Base-by-base conservation (phyloP, 2,329 filamentous ascomycete genomes). In the Ophiocordyceps unilateralis region DNA sequence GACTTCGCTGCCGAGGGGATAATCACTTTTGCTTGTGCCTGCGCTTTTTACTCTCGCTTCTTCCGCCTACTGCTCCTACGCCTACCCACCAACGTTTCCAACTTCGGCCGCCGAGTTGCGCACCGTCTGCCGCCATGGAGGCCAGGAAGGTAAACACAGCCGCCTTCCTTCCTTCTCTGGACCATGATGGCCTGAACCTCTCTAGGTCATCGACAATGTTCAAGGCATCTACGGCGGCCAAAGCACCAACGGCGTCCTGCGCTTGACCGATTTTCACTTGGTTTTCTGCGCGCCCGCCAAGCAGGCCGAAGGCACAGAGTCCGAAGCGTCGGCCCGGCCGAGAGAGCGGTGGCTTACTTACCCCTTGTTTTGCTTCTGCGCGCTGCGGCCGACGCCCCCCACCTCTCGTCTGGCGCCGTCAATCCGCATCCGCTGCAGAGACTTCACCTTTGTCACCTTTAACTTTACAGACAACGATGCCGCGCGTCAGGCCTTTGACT, bases 381-480 rank as follows among this genome's bases (percentile, higher is more conserved):
- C 74, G 21, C 77, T 89, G 50, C 77, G 85, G 46, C 82, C 86
- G 23, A 78, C 80, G 40, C 80, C 83, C 17, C 70, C 76, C 7
- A 68, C 70, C 12, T 81, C 82, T 45, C 74, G 77, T 41, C 74
- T 86, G 47, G 73, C 78, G 26, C 86, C 88, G 6, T 83, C 84
- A 3, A 86, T 98, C 55, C 81, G 89, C 42, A 67, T 98, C 47
- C 80, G 87, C 43, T 87, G 88, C 57, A 83, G 89, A 45, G 91
- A 98, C 66, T 96, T 98, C 59, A 89, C 78, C 41, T 94, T 88
- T 61, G 78, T 94, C 47, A 88, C 84, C 47, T 88, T 98, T 63
- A 87, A 88, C 61, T 93, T 98, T 57, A 57, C 66, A 19, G 76
- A 81, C 44, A 81, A 88, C 53, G 71, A 71, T 43, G 70, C 78